These are phyloP conservation scores for Phytophthora hibernalis DNA, from an alignment of 352 stramenopile species.

Conservation along the genomic window DNA sequence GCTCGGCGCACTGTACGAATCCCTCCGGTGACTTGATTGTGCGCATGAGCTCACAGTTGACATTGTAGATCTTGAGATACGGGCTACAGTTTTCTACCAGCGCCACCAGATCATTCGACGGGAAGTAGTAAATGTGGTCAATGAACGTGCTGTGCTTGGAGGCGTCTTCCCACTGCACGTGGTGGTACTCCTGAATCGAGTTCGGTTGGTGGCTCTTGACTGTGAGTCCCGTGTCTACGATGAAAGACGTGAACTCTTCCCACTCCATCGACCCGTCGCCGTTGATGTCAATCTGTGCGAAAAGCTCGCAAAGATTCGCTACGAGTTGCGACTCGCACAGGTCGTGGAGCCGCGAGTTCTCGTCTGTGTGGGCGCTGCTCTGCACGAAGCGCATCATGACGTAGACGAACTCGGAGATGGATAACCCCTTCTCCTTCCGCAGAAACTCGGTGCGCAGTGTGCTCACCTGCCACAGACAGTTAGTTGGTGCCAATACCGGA, in stretches of 20 bases:
- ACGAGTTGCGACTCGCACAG: slow-evolving; percentile 82
- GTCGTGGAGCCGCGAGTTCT: slow-evolving; percentile 72
- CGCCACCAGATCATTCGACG: slow-evolving; percentile 67
- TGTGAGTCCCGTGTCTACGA: slow-evolving; percentile 88
- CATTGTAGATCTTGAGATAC: slow-evolving; percentile 86
- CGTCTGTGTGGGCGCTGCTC: slow-evolving; percentile 50
- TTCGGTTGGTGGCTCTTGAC: slow-evolving; percentile 86
- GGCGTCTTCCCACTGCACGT: slow-evolving; percentile 80
- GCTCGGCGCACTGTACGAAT: slow-evolving; percentile 81
- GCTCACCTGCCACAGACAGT: slow-evolving; percentile 53
- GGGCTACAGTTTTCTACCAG: slow-evolving; percentile 81
- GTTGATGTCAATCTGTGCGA: slow-evolving; percentile 93
- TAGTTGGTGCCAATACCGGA: slow-evolving; percentile 9
- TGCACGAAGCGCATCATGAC: slow-evolving; percentile 89
- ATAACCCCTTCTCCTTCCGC: slow-evolving; percentile 79
- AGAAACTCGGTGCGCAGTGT: slow-evolving; percentile 87
- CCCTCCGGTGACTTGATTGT: slow-evolving; percentile 74
- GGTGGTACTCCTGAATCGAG: slow-evolving; percentile 88
- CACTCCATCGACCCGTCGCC: slow-evolving; percentile 92
- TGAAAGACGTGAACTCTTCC: slow-evolving; percentile 93
- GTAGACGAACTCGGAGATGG: slow-evolving; percentile 87
- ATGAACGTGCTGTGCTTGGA: slow-evolving; percentile 90
- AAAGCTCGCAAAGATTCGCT: slow-evolving; percentile 89
- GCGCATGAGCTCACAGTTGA: slow-evolving; percentile 69
- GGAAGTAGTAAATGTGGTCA: slow-evolving; percentile 89